Base-by-base conservation (phyloP, 345 rosid species). In the Viola odorata region DNA sequence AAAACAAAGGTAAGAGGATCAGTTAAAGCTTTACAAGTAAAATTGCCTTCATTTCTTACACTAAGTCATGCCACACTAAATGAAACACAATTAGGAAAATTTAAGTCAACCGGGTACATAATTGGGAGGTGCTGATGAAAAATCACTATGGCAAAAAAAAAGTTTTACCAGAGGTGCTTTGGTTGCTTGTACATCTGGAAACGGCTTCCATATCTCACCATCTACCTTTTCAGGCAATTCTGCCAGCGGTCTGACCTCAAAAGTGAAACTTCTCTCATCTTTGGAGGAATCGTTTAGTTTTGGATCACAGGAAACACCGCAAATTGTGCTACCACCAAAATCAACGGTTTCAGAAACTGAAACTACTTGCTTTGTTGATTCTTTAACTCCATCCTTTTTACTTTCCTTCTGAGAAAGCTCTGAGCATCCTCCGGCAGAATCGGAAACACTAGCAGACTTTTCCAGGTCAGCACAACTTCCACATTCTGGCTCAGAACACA, bases 231-330 rank as follows among this genome's bases (percentile, higher is more conserved):
- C 55, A 56, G 85, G 72, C 32, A 58, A 39, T 60, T 41, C 63
- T 14, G 62, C 73, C 61, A 68, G 41, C 12, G 78, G 68, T 62
- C 56, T 68, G 32, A 83, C 81, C 74, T 78, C 81, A 64, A 81
- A 78, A 45, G 83, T 80, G 66, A 78, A 74, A 69, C 78, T 81
- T 61, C 65, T 69, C 36, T 78, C 89, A 71, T 77, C 80, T 70
- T 79, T 70, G 48, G 80, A 64, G 41, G 70, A 60, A 69, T 73
- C 74, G 47, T 53, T 77, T 69, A 65, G 84, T 52, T 79, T 78
- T 52, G 73, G 57, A 63, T 72, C 74, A 37, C 61, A 56, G 57
- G 85, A 71, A 72, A 49, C 37, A 58, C 70, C 57, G 9, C 23
- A 57, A 62, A 47, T 14, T 62, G 68, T 73, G 42, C 39, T 36